A percentile compares a stretch with the other conserved stretches of the same genome.
These are phyloP conservation scores for Acanthamoeba healyi DNA, from an alignment of 208 protist genomes.

Conservation along the genomic window DNA sequence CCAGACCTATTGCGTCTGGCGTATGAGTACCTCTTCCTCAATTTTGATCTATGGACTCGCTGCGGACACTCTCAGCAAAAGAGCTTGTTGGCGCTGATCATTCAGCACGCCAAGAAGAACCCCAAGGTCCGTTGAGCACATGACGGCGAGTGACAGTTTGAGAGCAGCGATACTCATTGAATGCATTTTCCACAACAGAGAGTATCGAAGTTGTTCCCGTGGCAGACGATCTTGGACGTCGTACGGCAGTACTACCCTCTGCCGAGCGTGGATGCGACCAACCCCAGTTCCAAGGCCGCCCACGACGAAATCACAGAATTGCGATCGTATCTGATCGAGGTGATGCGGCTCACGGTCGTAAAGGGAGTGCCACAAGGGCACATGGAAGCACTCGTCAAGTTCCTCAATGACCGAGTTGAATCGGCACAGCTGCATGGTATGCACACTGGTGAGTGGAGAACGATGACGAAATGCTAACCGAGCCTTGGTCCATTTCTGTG, in stretches of 20 bases:
- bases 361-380: slow-evolving; percentile 18
- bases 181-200: background rate
- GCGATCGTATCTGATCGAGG: slow-evolving; percentile 23
- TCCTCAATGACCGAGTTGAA: slow-evolving; percentile 18
- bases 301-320: slow-evolving; percentile 23
- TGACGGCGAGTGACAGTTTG: background rate
- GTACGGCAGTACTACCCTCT: slow-evolving; percentile 37
- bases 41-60: slow-evolving; percentile 52
- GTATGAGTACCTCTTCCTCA: slow-evolving; percentile 49
- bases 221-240: slow-evolving; percentile 21
- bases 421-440: slow-evolving; percentile 34
- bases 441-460: background rate
- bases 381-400: slow-evolving; percentile 48
- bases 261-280: background rate
- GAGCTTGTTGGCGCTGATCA: slow-evolving; percentile 23
- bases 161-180: too few relatives aligned
- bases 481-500: background rate
- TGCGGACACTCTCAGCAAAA: slow-evolving; percentile 45
- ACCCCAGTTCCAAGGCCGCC: background rate
- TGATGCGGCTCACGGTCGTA: slow-evolving; percentile 24
- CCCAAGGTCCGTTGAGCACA: slow-evolving; percentile 8
- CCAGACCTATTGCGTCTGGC: slow-evolving; percentile 19
- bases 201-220: slow-evolving; percentile 29
- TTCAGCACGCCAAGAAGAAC: slow-evolving; percentile 60
- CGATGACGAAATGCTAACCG: background rate